Evolutionary conservation across 2,329 filamentous ascomycete genomes (phyloP), one percentile per base, ranked within the genome.

Genomic region (Phyllosticta citrichinensis): DNA sequence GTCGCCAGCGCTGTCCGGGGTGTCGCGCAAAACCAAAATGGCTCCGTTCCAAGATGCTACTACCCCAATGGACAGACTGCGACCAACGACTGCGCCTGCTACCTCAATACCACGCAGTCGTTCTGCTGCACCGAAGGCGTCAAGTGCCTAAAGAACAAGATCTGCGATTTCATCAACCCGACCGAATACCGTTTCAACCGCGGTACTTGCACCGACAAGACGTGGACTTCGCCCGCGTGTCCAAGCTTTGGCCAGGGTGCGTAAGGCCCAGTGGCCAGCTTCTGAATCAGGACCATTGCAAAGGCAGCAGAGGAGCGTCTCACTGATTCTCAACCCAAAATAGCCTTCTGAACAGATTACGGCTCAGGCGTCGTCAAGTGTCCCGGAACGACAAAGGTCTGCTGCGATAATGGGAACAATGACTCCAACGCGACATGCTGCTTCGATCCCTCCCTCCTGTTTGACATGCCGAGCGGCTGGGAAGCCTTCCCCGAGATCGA

Each of bases 161-260:
- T 60, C n/a, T 60, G 53, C 58, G 53, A 52, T 12, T 35, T 50
- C 12, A 27, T 56, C 10, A 20, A 30, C 14, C 53, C 54, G 9
- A 55, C 53, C 19, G 33, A 56, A n/a, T 60, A 60, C 27, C 22
- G 35, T 5, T 60, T 24, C 58, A 60, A 60, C 19, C 58, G 53
- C n/a, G 58, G 53, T 4, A 60, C 58, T 24, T 60, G 58, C 12
- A 60, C 53, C 3, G 58, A 56, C n/a, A 60, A 60, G 58, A 60
- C 58, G 3, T 60, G 53, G 58, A 52, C 52, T 11, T 56, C 58
- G 14, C 19, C 30, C 19, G 58, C 27, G 53, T 60, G 58, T 35
- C 58, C 58, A 4, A 56, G 55, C 10, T 60, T 60, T 22, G 56
- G 58, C 22, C 52, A 55, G 50, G 58, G 58, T 27, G 25, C 25